Conservation (phyloP, 2,329 filamentous ascomycete species). For the Delphinella strobiligena region DNA sequence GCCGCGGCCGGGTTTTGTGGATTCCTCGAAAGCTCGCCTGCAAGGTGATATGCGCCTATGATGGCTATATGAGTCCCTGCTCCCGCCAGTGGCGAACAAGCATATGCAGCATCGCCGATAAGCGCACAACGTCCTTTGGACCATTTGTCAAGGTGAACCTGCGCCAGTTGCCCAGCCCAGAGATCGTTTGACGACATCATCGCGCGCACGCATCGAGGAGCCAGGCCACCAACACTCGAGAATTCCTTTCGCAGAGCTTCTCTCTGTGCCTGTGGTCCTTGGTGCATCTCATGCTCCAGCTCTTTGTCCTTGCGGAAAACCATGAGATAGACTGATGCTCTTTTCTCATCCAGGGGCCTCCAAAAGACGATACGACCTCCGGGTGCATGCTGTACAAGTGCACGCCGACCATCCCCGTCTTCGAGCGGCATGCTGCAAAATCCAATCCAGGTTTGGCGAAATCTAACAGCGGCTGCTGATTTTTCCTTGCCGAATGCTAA, state of each 20-base stretch:
- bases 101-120: constrained; percentile 28
- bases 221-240: constrained; percentile 9
- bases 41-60: constrained; percentile 27
- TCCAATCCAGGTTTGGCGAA: too few relatives aligned
- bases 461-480: too few relatives aligned
- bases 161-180: constrained; percentile 31
- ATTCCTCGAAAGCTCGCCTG: constrained; percentile 21
- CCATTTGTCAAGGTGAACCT: constrained; percentile 26
- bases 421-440: too few relatives aligned
- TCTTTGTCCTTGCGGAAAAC: constrained; percentile 4
- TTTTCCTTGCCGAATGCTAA: too few relatives aligned
- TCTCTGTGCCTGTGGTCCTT: constrained; percentile 6
- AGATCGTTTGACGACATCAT: constrained; percentile 31
- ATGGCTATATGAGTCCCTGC: constrained; percentile 24
- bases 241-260: constrained; percentile 7
- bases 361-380: constrained; percentile 11
- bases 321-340: constrained; percentile 11
- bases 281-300: constrained; percentile 3
- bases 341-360: constrained; percentile 10
- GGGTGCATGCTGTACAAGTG: constrained; percentile 11
- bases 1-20: constrained; percentile 12
- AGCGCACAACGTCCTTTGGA: constrained; percentile 22
- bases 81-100: constrained; percentile 22
- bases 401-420: too few relatives aligned
- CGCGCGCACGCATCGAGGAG: constrained; percentile 19